Evolutionary conservation across 2,329 filamentous ascomycete genomes (phyloP).

Genomic region (Diaporthe velutina): DNA sequence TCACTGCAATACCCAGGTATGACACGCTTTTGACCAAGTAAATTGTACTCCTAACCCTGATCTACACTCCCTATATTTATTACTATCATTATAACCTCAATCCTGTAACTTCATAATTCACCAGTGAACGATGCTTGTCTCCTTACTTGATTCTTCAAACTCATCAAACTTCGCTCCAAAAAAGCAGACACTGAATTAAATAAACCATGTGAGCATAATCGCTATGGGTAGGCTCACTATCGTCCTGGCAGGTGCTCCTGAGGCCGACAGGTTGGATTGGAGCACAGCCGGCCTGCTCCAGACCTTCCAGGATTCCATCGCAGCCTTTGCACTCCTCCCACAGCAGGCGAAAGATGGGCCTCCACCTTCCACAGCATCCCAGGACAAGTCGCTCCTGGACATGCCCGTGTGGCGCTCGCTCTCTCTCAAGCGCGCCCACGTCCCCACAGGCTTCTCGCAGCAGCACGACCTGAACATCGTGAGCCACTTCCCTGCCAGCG

Average conservation of each 20-base stretch:
- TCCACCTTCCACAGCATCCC: slow-evolving; percentile 19
- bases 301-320: slow-evolving; percentile 56
- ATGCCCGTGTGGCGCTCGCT: slow-evolving; percentile 67
- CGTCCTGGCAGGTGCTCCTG: slow-evolving; percentile 69
- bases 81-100: background rate
- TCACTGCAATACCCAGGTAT: no score
- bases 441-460: slow-evolving; percentile 68
- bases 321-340: slow-evolving; percentile 50
- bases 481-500: slow-evolving; percentile 47
- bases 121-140: background rate
- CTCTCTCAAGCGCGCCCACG: slow-evolving; percentile 58
- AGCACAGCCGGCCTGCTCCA: slow-evolving; percentile 62
- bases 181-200: background rate
- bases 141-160: no score
- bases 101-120: background rate
- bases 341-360: slow-evolving; percentile 35
- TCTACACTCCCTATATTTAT: no score
- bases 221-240: slow-evolving; percentile 50
- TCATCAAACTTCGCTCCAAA: background rate
- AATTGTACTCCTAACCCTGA: background rate
- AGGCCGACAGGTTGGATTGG: slow-evolving; percentile 66
- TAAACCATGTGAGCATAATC: background rate
- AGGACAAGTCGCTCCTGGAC: slow-evolving; percentile 43
- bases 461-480: slow-evolving; percentile 52
- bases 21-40: no score